A percentile compares a stretch with the other conserved stretches of the same genome.
Evolutionary conservation across 345 rosid genomes (phyloP).

Genomic region (Lepidium africanum): DNA sequence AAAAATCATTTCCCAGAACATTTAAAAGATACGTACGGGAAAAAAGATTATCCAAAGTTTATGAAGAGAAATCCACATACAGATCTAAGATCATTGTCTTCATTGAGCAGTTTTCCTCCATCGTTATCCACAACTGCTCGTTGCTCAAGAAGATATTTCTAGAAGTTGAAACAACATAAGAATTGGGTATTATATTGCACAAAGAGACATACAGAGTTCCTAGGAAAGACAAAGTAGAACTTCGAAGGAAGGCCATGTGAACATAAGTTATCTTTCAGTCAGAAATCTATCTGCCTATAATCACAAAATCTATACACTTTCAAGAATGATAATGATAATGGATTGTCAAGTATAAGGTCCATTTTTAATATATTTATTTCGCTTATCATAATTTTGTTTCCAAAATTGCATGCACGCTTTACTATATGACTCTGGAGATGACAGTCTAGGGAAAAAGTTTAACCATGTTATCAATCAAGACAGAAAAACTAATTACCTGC

Average conservation of each 20-base stretch:
- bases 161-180: conserved; percentile 17
- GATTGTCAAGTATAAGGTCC: background rate
- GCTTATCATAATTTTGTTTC: no score
- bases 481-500: conserved; percentile 42
- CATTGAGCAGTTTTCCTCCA: conserved; percentile 84
- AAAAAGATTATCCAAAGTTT: background rate
- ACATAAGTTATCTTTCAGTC: background rate
- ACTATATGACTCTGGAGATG: background rate
- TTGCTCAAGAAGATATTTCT: conserved; percentile 94
- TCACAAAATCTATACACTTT: background rate
- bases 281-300: background rate
- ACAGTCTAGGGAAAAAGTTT: background rate
- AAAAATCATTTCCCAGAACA: background rate
- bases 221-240: conserved; percentile 1
- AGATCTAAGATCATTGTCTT: conserved; percentile 90
- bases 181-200: background rate
- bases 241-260: background rate
- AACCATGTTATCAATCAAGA: background rate
- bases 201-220: background rate
- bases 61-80: conserved; percentile 44
- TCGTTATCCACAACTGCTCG: conserved; percentile 73
- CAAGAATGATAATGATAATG: background rate
- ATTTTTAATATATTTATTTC: background rate
- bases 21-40: background rate
- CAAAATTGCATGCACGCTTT: no score